Evolutionary conservation across 1,284 basidiomycete species (phyloP), one percentile per base, ranked within the genome.

Genomic region (Papiliotrema terrestris): DNA sequence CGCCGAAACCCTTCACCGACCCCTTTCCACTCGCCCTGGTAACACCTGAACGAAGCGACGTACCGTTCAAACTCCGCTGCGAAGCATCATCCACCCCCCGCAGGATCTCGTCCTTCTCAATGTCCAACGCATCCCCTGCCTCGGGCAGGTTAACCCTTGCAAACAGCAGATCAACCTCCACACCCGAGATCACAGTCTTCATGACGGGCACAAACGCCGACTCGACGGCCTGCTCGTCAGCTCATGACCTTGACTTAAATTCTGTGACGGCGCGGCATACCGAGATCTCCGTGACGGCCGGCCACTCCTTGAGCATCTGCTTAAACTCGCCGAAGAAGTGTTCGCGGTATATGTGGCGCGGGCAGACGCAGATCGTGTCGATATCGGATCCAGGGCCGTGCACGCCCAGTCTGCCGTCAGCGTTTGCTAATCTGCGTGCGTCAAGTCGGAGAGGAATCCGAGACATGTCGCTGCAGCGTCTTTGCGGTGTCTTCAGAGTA

Each of bases 351-450:
- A 98, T 88, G 76, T 98, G 92, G 75, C 93, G 91, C 5, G 95
- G 95, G 29, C 96, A 96, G 26, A 98, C 95, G 73, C 93, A 93
- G 36, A 99, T 81, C n/a, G 94, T 98, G 80, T 99, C 95, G 73
- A 99, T 98, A 84, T 98, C 95, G 45, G 88, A 84, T 9, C 92
- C 91, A 36, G 96, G 95, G 14, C 91, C 91, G 76, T 98, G 96
- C 15, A 98, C 95, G 55, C 95, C 95, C 43, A 99, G 81, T 62
- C 80, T 78, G 39, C 29, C 29, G 29, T 32, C 29, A 32, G 29
- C 29, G 6, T 32, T n/a, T n/a, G n/a, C n/a, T n/a, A n/a, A n/a
- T n/a, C n/a, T n/a, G n/a, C n/a, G n/a, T n/a, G n/a, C n/a, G n/a
- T n/a, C n/a, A n/a, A n/a, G n/a, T n/a, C n/a, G n/a, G n/a, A n/a